Conservation (phyloP, 2,329 filamentous ascomycete genomes). For the Fonsecaea pugnacius region DNA sequence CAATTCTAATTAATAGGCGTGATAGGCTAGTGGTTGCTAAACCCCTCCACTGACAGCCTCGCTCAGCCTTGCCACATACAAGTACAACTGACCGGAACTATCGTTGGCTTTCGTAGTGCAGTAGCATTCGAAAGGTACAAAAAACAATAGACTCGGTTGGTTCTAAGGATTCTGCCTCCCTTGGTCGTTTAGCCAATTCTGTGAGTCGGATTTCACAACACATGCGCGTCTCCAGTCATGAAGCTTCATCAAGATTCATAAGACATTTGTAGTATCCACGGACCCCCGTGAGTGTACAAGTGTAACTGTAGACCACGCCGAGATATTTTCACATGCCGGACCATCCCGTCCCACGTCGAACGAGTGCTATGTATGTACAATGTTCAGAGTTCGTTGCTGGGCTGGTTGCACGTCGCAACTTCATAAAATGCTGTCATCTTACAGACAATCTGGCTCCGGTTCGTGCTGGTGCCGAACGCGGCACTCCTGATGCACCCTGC, state of each 20-base stretch:
- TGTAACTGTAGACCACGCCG: not conserved
- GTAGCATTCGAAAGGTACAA: too few relatives aligned
- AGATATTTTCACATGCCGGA: not conserved
- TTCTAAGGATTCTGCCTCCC: not conserved
- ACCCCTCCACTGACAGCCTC: not conserved
- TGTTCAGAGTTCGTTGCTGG: not conserved
- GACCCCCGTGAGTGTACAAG: not conserved
- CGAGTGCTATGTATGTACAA: not conserved
- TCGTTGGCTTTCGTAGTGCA: too few relatives aligned
- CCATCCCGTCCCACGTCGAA: not conserved
- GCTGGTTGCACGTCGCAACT: not conserved
- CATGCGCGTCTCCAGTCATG: not conserved
- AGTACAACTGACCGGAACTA: not conserved
- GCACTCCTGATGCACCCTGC: conserved; percentile 13
- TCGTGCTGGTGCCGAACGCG: not conserved
- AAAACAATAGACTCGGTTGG: not conserved
- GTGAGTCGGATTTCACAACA: not conserved
- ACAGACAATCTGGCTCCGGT: conserved; percentile 1
- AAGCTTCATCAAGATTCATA: not conserved
- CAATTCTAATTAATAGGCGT: too few relatives aligned
- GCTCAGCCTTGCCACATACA: not conserved
- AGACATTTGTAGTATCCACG: not conserved
- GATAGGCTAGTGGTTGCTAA: not conserved
- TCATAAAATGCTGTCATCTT: not conserved
- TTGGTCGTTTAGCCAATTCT: not conserved